Evolutionary conservation across 495 filamentous ascomycete species (phyloP), one percentile per base, ranked within the genome.

Genomic region (Annulohypoxylon stygium): DNA sequence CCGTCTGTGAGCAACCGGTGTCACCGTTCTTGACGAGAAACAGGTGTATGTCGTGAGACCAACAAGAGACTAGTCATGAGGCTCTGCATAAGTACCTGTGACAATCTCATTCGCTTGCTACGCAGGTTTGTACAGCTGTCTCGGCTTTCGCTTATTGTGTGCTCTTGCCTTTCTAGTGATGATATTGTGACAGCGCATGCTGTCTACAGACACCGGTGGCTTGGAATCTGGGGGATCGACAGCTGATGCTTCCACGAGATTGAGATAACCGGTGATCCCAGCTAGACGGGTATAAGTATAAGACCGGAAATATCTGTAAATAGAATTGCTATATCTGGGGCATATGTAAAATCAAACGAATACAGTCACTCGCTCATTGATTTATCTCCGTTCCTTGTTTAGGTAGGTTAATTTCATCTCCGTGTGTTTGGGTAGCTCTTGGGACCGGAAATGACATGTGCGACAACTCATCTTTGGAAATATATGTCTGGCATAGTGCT

Each of bases 281-380:
- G 51, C 51, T 12, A 33, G 10, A n/a, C 51, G 51, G 51, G 8
- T 55, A 55, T 55, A 55, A 14, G 26, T 55, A n/a, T 34, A 34
- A 55, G 51, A 33, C 51, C 51, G 51, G 51, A 34, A 33, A 55
- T 16, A 55, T 33, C 51, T 34, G 26, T 26, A 53, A 53, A 55
- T 55, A 55, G 51, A 55, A 55, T 55, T 55, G 26, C 26, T 25
- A 30, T 16, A 34, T 55, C 12, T 34, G 26, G 26, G 51, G 26
- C 11, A 55, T 16, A 55, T 10, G 7, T 14, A 11, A 51, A 5
- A 20, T 23, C 9, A 51, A 26, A 18, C 3, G 1, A 54, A 33
- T 26, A 30, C 12, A n/a, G 50, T 3, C 18, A 12, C 4, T 25
- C 2, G 8, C 25, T 30, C n/a, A 33, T 54, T 26, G 50, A 25